Evolutionary conservation across 2,329 filamentous ascomycete genomes (phyloP), one percentile per base, ranked within the genome.

Genomic region (Aureobasidium sp.): DNA sequence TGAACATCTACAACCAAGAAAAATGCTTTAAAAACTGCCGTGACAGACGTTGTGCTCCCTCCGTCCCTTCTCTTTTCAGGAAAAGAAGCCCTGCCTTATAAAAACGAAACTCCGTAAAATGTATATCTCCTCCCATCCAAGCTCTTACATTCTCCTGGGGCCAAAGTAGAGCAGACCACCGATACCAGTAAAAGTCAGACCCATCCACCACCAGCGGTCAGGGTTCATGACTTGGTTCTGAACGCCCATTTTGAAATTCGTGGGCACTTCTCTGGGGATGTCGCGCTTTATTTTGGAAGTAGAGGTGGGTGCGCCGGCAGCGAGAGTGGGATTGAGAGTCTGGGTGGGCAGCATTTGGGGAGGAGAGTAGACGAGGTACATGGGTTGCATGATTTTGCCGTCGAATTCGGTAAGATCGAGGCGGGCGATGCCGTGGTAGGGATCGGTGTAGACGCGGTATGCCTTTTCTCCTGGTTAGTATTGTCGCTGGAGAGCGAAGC

Each of bases 261-360:
- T 59, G 3, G 77, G 76, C 5, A 76, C 67, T 33, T 72, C 71
- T n/a, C 64, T 62, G 12, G 67, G 65, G 5, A 53, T 17, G 47
- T 70, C 72, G 33, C 60, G 49, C 42, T 66, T 67, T 39, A 49
- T 57, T 15, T 66, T 63, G 64, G 37, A 66, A 58, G 50, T 63
- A 64, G 37, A 66, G 60, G 50, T 78, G 5, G 71, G 66, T 5
- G 70, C 74, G 5, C 72, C 66, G 15, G 73, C 73, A 3, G 71
- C 70, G 22, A 68, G 70, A 1, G 74, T 76, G 0, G 85, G 83
- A 68, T 88, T 85, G 63, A 90, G 76, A 0, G 85, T 88, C 12
- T 78, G 77, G 3, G 86, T 89, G 1, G 87, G 86, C 6, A 89
- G 81, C 85, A 90, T 90, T 68, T 85, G 75, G 0, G 87, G 86